A percentile compares a stretch with the other conserved stretches of the same genome.
These are phyloP conservation scores for Pleurotus tuber-regium DNA, from an alignment of 768 basidiomycete genomes.

Conservation along the genomic window DNA sequence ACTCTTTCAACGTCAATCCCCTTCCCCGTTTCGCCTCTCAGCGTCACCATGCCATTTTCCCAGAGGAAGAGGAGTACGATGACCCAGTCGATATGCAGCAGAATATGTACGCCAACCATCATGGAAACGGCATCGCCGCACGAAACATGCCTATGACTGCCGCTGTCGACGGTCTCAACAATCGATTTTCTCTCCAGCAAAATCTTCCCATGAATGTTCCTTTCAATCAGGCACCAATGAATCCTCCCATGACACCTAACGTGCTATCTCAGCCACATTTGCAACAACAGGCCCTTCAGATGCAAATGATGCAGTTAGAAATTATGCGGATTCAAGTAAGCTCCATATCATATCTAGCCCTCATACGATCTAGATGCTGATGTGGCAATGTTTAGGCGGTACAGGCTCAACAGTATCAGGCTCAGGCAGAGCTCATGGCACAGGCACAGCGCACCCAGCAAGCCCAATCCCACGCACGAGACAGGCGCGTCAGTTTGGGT, in stretches of 20 bases:
- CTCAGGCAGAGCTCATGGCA: slow-evolving; percentile 69
- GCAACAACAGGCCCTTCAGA: slow-evolving; percentile 66
- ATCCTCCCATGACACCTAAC: slow-evolving; percentile 50
- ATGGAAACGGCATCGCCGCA: slow-evolving; percentile 19
- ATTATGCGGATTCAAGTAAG: slow-evolving; percentile 77
- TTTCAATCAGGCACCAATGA: slow-evolving; percentile 48
- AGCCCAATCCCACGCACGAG: slow-evolving; percentile 36
- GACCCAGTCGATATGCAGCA: slow-evolving; percentile 56
- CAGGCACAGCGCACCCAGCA: slow-evolving; percentile 55
- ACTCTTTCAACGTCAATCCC: slow-evolving; percentile 39
- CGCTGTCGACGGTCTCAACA: slow-evolving; percentile 66
- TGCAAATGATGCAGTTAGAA: slow-evolving; percentile 87
- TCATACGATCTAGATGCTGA: slow-evolving; percentile 16
- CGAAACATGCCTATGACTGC: slow-evolving; percentile 64
- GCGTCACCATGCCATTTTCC: slow-evolving; percentile 39
- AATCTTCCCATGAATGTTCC: slow-evolving; percentile 51
- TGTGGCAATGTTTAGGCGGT: slow-evolving; percentile 46
- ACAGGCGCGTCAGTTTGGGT: slow-evolving; percentile 45
- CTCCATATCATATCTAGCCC: slow-evolving; percentile 13
- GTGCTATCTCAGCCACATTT: slow-evolving; percentile 44
- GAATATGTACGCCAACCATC: slow-evolving; percentile 50
- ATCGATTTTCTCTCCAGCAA: slow-evolving; percentile 66
- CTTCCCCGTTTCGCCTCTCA: slow-evolving; percentile 48
- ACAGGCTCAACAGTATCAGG: slow-evolving; percentile 59
- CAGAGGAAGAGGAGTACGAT: slow-evolving; percentile 60